Evolutionary conservation across 768 basidiomycete species (phyloP).

Genomic region (Lyophyllum decastes): DNA sequence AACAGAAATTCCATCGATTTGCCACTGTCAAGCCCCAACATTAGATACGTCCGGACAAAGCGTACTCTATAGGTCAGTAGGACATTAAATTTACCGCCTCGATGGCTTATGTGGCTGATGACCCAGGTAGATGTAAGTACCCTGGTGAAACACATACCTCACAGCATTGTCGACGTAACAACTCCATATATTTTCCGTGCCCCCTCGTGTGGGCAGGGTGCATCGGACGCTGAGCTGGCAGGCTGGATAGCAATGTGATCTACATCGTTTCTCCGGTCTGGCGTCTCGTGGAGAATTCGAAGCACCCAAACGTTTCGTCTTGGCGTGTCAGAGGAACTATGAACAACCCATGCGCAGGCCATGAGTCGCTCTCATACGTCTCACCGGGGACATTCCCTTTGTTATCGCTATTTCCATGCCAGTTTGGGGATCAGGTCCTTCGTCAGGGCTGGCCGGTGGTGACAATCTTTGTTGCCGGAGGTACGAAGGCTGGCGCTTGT

Average conservation of each 20-base stretch:
- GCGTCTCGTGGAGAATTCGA: background rate
- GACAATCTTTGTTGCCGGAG: background rate
- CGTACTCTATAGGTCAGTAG: background rate
- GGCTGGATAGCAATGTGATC: background rate
- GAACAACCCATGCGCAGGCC: background rate
- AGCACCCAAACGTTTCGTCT: background rate
- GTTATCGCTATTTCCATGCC: background rate
- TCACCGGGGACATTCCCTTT: background rate
- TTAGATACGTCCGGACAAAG: background rate
- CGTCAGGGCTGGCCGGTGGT: background rate
- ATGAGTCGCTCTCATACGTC: background rate
- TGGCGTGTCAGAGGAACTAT: background rate
- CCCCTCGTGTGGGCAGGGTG: background rate
- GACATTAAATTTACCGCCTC: background rate
- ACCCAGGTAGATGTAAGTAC: background rate
- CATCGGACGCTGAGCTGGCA: background rate
- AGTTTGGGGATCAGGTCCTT: background rate
- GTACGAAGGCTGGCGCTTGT: background rate
- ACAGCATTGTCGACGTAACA: background rate
- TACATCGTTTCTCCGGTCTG: background rate
- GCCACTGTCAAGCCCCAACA: background rate
- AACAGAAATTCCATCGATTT: background rate
- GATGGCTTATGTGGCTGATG: background rate
- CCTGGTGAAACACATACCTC: background rate
- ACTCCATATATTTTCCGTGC: background rate